Evolutionary conservation across 352 stramenopile species (phyloP), one percentile per base, ranked within the genome.

Genomic region (Pythium volutum): DNA sequence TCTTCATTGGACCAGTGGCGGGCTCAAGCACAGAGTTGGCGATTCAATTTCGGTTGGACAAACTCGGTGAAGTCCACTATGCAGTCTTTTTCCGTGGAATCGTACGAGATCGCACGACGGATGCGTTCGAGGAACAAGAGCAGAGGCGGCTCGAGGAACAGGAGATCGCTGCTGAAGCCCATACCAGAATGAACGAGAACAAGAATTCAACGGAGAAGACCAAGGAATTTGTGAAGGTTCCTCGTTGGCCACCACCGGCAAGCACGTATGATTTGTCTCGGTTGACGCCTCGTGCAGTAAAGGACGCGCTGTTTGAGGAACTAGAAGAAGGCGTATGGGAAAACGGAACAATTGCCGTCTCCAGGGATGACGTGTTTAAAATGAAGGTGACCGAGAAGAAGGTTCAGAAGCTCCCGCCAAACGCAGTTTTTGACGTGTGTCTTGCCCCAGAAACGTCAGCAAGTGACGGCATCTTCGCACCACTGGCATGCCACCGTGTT

Each of bases 11-110:
- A 16, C 63, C 85, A 4, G 67, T 70, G 0, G 46, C 55, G 27
- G 76, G 69, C 26, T 84, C 75, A 7, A 83, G 79, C 51, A 75
- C 69, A 25, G 69, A 75, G 11, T 63, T 94, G 9, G 66, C 68
- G 9, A 74, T 92, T 33, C 55, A 80, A 22, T 76, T 94, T 23
- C 67, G 67, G 16, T 59, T 92, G 12, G 74, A 77, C 47, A 70
- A 74, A 1, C 84, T 89, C 48, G 79, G 81, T 18, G 69, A 90
- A 42, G 79, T 94, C 3, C 85, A 92, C 63, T 94, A 89, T 57
- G 76, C 79, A 1, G 20, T 92, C 9, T 87, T 94, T 47, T 89
- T 89, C 55, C 76, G 82, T 53, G 71, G 76, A 15, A 55, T 92
- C 18, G 45, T 55, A 14, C 38, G 36, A 2, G 65, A 72, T 26